Conservation (phyloP, 495 filamentous ascomycete genomes). For the Thermochaetoides thermophila region DNA sequence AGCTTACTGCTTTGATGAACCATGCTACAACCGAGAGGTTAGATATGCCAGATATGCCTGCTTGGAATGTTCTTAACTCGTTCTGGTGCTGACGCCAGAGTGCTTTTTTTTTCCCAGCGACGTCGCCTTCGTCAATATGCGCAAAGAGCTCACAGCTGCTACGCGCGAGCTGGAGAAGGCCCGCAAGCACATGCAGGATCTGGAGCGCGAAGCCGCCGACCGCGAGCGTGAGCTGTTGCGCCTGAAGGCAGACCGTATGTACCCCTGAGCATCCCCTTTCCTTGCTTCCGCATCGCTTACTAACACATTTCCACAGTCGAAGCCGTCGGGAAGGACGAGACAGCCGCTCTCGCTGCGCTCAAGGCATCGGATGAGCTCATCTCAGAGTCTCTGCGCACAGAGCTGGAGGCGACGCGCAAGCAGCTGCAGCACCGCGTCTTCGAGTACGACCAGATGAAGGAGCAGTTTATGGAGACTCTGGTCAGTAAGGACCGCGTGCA, state of each 20-base stretch:
- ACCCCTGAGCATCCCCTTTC: too few relatives aligned
- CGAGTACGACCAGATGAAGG: slow-evolving; percentile 35
- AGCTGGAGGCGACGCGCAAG: slow-evolving; percentile 33
- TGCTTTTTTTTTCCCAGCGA: too few relatives aligned
- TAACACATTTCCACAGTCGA: slow-evolving; percentile 25
- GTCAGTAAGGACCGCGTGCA: slow-evolving; percentile 39
- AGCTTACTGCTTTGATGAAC: slow-evolving; percentile 33
- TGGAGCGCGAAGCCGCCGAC: slow-evolving; percentile 29
- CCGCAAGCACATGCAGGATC: slow-evolving; percentile 25
- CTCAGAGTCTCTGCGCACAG: slow-evolving; percentile 33
- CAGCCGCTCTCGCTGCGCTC: slow-evolving; percentile 33
- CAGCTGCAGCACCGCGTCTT: slow-evolving; percentile 25
- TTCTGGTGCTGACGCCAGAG: too few relatives aligned
- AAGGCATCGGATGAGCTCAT: slow-evolving; percentile 39
- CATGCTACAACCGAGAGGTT: slow-evolving; percentile 34
- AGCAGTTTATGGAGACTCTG: slow-evolving; percentile 35
- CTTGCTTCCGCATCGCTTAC: too few relatives aligned
- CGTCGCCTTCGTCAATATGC: slow-evolving; percentile 23
- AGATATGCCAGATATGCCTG: too few relatives aligned
- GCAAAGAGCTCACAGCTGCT: slow-evolving; percentile 19
- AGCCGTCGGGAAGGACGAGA: slow-evolving; percentile 32
- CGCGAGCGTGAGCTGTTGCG: slow-evolving; percentile 32
- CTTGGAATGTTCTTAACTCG: too few relatives aligned
- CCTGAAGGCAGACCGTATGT: slow-evolving; percentile 23
- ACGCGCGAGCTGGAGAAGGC: slow-evolving; percentile 20